Evolutionary conservation across 257 asterid genomes (phyloP), one percentile per base, ranked within the genome.

Genomic region (Solanum okadae): DNA sequence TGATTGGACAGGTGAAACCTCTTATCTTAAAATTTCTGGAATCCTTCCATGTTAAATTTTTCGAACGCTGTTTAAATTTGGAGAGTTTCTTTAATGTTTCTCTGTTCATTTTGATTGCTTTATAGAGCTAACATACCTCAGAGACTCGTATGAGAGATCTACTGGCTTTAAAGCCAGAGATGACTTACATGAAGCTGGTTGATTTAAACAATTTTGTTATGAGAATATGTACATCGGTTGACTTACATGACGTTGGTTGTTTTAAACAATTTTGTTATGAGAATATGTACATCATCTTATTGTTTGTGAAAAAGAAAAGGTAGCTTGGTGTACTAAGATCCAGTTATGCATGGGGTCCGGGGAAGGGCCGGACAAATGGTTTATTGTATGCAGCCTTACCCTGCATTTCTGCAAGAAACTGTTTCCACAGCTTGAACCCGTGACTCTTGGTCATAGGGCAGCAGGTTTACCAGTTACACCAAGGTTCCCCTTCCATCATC

Each of bases 1-100:
- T 97, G 92, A 95, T 95, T 77, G 90, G 93, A 71, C 98, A 97
- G 98, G 99, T 95, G 90, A 40, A 63, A 82, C 25, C 27, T 52
- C 33, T 72, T 38, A 8, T 16, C 67, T 42, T 84, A 31, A 49
- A 35, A 22, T 49, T 15, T 31, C 12, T 20, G 34, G 84, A 15
- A 84, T 20, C 25, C 11, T 56, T 56, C 67, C n/a, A 18, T 18
- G n/a, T 52, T 52, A 52, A 52, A n/a, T 59, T 40, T n/a, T 56
- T 56, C 22, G 63, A 18, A 56, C n/a, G 22, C 79, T 82, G 37
- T 90, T 52, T 52, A 52, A 52, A n/a, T 59, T 40, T n/a, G 37
- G 84, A 27, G 78, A 27, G 25, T 27, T 49, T 52, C 56, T 77
- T 33, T 42, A 38, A 14, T 73, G n/a, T 29, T 75, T 87, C 2